Base-by-base conservation (phyloP, 2,329 filamentous ascomycete genomes). In the Trichophyton schoenleinii region DNA sequence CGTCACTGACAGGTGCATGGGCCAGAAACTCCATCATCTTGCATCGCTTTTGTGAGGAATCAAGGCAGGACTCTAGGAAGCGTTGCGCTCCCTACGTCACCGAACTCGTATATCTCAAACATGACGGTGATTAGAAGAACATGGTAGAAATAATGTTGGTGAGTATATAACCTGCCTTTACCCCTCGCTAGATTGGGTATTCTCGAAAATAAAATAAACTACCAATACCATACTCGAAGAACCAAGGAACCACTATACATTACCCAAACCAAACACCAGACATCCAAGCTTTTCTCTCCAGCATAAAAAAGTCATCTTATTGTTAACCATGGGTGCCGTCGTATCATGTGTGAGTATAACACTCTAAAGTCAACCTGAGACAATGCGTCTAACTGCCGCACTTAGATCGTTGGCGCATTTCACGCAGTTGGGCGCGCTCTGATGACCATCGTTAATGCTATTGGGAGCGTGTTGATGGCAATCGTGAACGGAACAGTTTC, bases 251-350 rank as follows among this genome's bases (percentile, higher is more conserved):
- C 28, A 13, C 3, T 55, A 36, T 28, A n/a, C 15, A 8, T 34
- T 20, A 28, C 4, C 28, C 8, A 5, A 36, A 25, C 31, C 48
- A 53, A 7, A 9, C n/a, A 11, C n/a, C n/a, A 15, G 34, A 22
- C 5, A 18, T 9, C 11, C 57, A 42, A 44, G 28, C 57, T 58
- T 44, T 31, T 25, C 48, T 31, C 28, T 31, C 9, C 38, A 2
- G 41, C 38, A 18, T 3, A 22, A 31, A 34, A 58, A 38, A 6
- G 28, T 2, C 18, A 58, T 41, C 34, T 13, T 25, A 58, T n/a
- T 25, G 3, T 11, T 28, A 49, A 85, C 74, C 67, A 92, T 94
- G 89, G 89, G 89, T 78, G 88, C 87, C 75, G 85, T 94, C 70
- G 80, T 90, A 67, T 91, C 88, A 73, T 91, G 88, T 72, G 88